phyloP scores from a whole-genome alignment of 2,329 filamentous ascomycete species.

The Trichoderma lentiforme region DNA sequence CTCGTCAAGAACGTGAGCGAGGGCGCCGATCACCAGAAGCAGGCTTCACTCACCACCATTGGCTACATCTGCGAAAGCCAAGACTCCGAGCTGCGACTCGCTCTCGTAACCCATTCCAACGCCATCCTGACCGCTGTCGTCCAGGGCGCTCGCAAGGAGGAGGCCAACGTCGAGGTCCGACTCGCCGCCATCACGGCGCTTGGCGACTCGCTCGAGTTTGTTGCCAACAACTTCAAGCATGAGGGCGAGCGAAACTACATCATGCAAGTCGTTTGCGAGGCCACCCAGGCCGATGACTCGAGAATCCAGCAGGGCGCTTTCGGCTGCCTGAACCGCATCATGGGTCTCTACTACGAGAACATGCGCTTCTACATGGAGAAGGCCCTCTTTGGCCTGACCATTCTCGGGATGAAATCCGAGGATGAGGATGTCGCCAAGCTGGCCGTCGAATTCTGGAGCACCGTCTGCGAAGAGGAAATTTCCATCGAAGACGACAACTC shows the following conservation, averaged over 20 bases:
- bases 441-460: slow-evolving; percentile 99
- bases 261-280: slow-evolving; percentile 99
- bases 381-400: slow-evolving; percentile 93
- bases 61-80: slow-evolving; percentile 98
- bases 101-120: slow-evolving; percentile 84
- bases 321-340: slow-evolving; percentile 96
- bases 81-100: slow-evolving; percentile 78
- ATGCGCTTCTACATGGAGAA: slow-evolving; percentile 99
- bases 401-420: slow-evolving; percentile 96
- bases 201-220: slow-evolving; percentile 95
- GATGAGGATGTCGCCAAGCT: slow-evolving; percentile 98
- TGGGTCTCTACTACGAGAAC: slow-evolving; percentile 98
- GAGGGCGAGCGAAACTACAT: slow-evolving; percentile 99
- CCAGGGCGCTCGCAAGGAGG: slow-evolving; percentile 94
- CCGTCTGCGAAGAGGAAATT: slow-evolving; percentile 98
- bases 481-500: slow-evolving; percentile 96
- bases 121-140: slow-evolving; percentile 97
- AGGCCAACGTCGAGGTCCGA: slow-evolving; percentile 85
- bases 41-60: slow-evolving; percentile 91
- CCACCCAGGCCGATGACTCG: slow-evolving; percentile 86
- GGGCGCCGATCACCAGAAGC: slow-evolving; percentile 84
- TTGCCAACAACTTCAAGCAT: slow-evolving; percentile 97
- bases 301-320: slow-evolving; percentile 95
- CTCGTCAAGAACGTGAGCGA: slow-evolving; percentile 91
- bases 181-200: slow-evolving; percentile 90